Conservation (phyloP, 2,329 filamentous ascomycete species). For the Xylaria sp. region DNA sequence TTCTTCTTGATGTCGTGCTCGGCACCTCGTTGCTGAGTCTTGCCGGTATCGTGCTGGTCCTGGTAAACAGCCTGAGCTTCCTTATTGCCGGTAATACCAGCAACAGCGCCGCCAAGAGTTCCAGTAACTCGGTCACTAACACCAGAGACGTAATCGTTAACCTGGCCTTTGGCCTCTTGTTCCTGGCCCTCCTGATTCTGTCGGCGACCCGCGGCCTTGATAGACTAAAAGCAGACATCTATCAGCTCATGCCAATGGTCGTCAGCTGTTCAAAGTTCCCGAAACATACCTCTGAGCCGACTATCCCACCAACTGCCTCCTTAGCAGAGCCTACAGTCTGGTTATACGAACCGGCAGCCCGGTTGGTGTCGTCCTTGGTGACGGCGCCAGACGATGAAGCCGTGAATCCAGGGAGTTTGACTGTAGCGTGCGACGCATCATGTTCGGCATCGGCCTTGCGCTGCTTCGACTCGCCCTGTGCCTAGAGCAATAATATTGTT, state of each 20-base stretch:
- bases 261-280: background rate
- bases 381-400: conserved; percentile 76
- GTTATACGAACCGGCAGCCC: conserved; percentile 80
- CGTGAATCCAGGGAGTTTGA: conserved; percentile 77
- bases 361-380: conserved; percentile 77
- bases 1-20: conserved; percentile 84
- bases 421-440: conserved; percentile 77
- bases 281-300: conserved; percentile 73
- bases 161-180: conserved; percentile 84
- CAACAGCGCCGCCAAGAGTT: conserved; percentile 74
- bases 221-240: conserved; percentile 53
- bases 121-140: conserved; percentile 74
- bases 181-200: conserved; percentile 85
- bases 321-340: conserved; percentile 90
- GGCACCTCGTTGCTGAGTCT: conserved; percentile 83
- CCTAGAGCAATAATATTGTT: conserved; percentile 48
- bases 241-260: background rate
- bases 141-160: conserved; percentile 78
- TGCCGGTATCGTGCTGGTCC: conserved; percentile 80
- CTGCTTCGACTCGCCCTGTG: conserved; percentile 72
- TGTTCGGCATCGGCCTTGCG: conserved; percentile 73
- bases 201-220: conserved; percentile 78
- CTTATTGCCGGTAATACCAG: conserved; percentile 77
- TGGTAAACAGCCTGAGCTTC: conserved; percentile 72
- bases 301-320: conserved; percentile 78